Percentiles rank a stretch among this genome's conserved stretches.
These are phyloP conservation scores for Erysimum cheiri DNA, from an alignment of 441 rosid species.

Conservation along the genomic window DNA sequence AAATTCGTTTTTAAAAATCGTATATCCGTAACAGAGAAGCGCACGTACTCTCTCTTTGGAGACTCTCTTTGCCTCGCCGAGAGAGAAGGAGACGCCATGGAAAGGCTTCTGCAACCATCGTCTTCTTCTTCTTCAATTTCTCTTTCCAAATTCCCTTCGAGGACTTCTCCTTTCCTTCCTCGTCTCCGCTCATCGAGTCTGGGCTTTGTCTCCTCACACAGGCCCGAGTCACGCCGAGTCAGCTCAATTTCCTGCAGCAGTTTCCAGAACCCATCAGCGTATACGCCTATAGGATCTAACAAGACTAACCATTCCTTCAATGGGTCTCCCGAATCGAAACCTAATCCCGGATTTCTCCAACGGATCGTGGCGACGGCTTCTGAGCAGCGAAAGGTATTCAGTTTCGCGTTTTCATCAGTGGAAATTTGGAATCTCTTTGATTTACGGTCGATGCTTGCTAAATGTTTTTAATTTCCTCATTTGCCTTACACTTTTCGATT, in stretches of 20 bases:
- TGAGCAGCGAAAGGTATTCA: slow-evolving; percentile 59
- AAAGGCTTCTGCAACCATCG: slow-evolving; percentile 82
- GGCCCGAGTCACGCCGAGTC: slow-evolving; percentile 52
- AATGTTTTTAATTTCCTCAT: neutral
- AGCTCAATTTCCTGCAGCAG: slow-evolving; percentile 50
- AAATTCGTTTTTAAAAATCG: neutral
- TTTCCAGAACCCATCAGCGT: slow-evolving; percentile 39
- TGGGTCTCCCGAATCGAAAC: slow-evolving; percentile 41
- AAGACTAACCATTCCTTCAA: slow-evolving; percentile 17
- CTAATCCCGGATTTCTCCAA: slow-evolving; percentile 44
- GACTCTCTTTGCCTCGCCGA: slow-evolving; percentile 23
- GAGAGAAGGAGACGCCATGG: slow-evolving; percentile 66
- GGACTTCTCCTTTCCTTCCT: slow-evolving; percentile 50
- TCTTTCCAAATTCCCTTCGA: slow-evolving; percentile 46
- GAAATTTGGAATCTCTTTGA: neutral
- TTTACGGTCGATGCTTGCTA: neutral
- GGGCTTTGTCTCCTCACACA: slow-evolving; percentile 36
- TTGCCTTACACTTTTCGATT: too few species aligned
- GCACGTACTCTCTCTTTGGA: slow-evolving; percentile 32
- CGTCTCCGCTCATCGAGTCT: slow-evolving; percentile 50
- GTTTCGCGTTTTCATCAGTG: neutral
- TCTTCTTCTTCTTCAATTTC: slow-evolving; percentile 49
- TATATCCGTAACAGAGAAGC: slow-evolving; percentile 36
- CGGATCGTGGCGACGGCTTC: slow-evolving; percentile 47
- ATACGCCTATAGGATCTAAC: slow-evolving; percentile 28